These are phyloP conservation scores for Exophiala calicioides DNA, from an alignment of 2,329 filamentous ascomycete species.

Conservation along the genomic window DNA sequence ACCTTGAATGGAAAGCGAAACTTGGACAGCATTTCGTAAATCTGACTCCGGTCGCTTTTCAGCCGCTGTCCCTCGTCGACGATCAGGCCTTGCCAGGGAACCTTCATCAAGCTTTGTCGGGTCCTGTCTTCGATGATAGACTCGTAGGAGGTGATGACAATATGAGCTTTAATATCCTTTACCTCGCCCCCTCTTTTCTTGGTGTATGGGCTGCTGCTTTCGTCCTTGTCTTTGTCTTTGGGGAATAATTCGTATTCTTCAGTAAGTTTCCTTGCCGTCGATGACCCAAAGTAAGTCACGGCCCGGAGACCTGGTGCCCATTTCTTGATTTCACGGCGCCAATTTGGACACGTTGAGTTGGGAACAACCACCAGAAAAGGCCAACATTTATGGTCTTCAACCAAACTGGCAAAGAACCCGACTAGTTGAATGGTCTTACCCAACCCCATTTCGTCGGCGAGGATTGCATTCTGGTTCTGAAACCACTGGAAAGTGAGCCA, in stretches of 20 bases:
- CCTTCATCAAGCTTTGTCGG: conserved; percentile 63
- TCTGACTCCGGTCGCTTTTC: conserved; percentile 84
- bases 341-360: conserved; percentile 95
- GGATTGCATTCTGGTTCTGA: conserved; percentile 76
- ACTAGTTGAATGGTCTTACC: conserved; percentile 97
- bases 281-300: conserved; percentile 87
- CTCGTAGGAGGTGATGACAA: conserved; percentile 95
- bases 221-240: conserved; percentile 38
- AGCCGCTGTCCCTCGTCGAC: conserved; percentile 94
- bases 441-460: conserved; percentile 97
- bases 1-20: conserved; percentile 81
- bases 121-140: conserved; percentile 74
- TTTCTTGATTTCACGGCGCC: conserved; percentile 91
- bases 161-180: conserved; percentile 76
- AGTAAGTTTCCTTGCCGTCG: conserved; percentile 71
- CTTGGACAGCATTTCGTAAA: conserved; percentile 72
- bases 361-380: conserved; percentile 92
- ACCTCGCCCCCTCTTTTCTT: conserved; percentile 25
- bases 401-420: conserved; percentile 72
- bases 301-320: conserved; percentile 86
- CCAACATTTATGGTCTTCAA: conserved; percentile 72
- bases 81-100: conserved; percentile 84
- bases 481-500: conserved; percentile 95
- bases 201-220: conserved; percentile 32
- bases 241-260: conserved; percentile 86